Conservation (phyloP, 2,329 filamentous ascomycete species). For the Cryphonectria parasitica region DNA sequence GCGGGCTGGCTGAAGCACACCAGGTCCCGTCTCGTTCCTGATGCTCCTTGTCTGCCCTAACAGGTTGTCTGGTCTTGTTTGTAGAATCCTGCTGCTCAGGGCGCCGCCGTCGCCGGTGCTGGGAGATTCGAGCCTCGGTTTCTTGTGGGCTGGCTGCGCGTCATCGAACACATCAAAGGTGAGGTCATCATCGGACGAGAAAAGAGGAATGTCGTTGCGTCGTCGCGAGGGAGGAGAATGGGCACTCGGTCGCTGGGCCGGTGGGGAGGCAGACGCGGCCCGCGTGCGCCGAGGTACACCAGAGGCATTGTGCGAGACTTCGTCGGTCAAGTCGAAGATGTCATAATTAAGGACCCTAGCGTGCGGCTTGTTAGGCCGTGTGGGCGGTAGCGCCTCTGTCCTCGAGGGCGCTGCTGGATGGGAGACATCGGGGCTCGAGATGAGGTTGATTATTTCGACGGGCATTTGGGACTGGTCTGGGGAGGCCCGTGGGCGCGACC, state of each 20-base stretch:
- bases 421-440: slow-evolving; percentile 29
- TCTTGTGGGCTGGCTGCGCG: slow-evolving; percentile 36
- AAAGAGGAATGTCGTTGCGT: slow-evolving; percentile 37
- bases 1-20: slow-evolving; percentile 23
- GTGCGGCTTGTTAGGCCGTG: slow-evolving; percentile 9
- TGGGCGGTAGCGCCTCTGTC: not conserved
- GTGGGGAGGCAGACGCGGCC: not conserved
- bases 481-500: not conserved
- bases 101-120: not conserved
- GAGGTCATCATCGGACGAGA: slow-evolving; percentile 41
- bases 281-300: not conserved
- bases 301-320: slow-evolving; percentile 22
- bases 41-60: not conserved
- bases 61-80: not conserved
- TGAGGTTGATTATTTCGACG: slow-evolving; percentile 29
- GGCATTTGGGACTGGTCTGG: slow-evolving; percentile 25
- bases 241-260: not conserved
- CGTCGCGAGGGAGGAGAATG: not conserved
- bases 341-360: slow-evolving; percentile 24
- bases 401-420: slow-evolving; percentile 2
- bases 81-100: not conserved
- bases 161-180: not conserved
- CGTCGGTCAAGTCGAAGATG: slow-evolving; percentile 31
- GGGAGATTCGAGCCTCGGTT: slow-evolving; percentile 34
- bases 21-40: not conserved